A percentile compares a stretch with the other conserved stretches of the same genome.
phyloP scores from a whole-genome alignment of 1,284 basidiomycete genomes.

The Heimioporus retisporus region DNA sequence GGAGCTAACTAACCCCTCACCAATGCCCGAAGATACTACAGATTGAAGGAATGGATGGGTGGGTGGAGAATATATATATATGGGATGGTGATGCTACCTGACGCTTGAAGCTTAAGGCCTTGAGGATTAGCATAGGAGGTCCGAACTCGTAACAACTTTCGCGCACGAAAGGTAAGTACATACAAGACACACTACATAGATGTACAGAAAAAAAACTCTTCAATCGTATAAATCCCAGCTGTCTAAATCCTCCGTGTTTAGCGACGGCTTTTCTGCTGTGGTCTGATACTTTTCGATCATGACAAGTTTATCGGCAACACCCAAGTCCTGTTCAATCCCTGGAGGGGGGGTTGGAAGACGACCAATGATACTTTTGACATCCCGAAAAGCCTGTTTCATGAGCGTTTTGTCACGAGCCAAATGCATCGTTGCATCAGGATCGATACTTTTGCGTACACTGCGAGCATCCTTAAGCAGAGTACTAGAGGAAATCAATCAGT shows the following conservation, averaged over 20 bases:
- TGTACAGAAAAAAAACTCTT: no score
- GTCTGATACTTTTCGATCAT: constrained; percentile 24
- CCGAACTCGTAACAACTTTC: no score
- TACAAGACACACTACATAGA: no score
- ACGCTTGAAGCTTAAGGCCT: no score
- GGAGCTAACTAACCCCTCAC: no score
- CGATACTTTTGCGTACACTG: constrained; percentile 38
- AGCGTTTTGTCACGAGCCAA: constrained; percentile 16
- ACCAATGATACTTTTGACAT: constrained; percentile 38
- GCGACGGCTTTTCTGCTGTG: constrained; percentile 31
- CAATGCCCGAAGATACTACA: no score
- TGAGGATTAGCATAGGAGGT: no score
- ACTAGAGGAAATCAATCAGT: constrained; percentile 22
- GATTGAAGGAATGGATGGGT: no score
- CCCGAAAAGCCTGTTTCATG: constrained; percentile 36
- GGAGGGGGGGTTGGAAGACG: constrained; percentile 22
- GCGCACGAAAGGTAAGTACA: no score
- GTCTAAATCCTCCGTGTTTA: constrained; percentile 46
- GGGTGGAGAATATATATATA: no score
- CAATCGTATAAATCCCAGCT: no score
- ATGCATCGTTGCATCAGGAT: constrained; percentile 41
- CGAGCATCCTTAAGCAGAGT: constrained; percentile 30
- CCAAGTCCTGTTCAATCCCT: constrained; percentile 43
- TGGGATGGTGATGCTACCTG: no score
- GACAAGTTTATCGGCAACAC: constrained; percentile 45